A percentile compares a stretch with the other conserved stretches of the same genome.
These are phyloP conservation scores for Auricularia auricula-judae DNA, from an alignment of 768 basidiomycete genomes.

Conservation along the genomic window DNA sequence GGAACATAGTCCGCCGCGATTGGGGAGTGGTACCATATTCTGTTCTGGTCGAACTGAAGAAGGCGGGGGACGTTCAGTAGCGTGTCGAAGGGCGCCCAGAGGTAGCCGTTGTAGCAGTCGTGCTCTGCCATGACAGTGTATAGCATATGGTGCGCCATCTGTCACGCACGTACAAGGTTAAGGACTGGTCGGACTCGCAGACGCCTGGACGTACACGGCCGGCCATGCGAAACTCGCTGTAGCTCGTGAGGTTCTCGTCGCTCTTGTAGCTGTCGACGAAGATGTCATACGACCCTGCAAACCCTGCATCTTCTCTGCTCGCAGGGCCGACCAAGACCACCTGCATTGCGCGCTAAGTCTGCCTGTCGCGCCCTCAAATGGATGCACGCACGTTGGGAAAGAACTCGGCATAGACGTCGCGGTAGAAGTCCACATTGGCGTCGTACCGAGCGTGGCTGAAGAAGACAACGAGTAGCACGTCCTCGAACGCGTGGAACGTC, in stretches of 20 bases:
- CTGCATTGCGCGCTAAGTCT: slow-evolving; percentile 12
- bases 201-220: slow-evolving; percentile 25
- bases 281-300: slow-evolving; percentile 38
- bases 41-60: slow-evolving; percentile 31
- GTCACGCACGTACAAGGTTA: neutral
- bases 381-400: slow-evolving; percentile 32
- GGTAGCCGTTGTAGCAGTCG: slow-evolving; percentile 37
- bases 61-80: slow-evolving; percentile 39
- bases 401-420: slow-evolving; percentile 34
- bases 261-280: slow-evolving; percentile 36
- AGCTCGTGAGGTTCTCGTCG: slow-evolving; percentile 30
- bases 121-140: slow-evolving; percentile 34
- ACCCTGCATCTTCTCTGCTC: slow-evolving; percentile 35
- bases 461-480: slow-evolving; percentile 36
- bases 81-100: slow-evolving; percentile 43
- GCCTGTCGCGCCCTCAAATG: too few relatives aligned
- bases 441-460: slow-evolving; percentile 40
- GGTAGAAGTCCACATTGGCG: slow-evolving; percentile 34
- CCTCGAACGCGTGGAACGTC: slow-evolving; percentile 27
- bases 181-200: neutral
- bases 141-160: slow-evolving; percentile 45
- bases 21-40: slow-evolving; percentile 42
- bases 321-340: slow-evolving; percentile 39
- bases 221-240: slow-evolving; percentile 24
- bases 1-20: slow-evolving; percentile 18